A percentile compares a stretch with the other conserved stretches of the same genome.
Evolutionary conservation across 2,329 filamentous ascomycete species (phyloP).

Genomic region (Paramyrothecium roridum): DNA sequence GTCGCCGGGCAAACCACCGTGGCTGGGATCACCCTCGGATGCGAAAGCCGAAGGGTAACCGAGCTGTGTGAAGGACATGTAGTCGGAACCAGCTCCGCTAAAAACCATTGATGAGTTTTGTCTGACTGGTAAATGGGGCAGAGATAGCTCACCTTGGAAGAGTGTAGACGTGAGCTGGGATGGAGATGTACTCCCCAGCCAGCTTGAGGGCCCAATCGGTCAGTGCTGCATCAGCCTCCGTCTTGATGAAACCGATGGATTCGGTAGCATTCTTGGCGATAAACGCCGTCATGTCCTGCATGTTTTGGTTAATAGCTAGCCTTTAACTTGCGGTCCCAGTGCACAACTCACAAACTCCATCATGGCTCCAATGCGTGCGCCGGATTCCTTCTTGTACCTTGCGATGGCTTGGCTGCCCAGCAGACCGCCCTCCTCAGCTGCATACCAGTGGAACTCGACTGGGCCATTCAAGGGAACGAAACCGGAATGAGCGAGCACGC

Average conservation of each 20-base stretch:
- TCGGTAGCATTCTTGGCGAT: slow-evolving; percentile 32
- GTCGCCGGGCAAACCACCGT: slow-evolving; percentile 25
- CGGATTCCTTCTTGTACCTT: slow-evolving; percentile 59
- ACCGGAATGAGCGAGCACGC: slow-evolving; percentile 54
- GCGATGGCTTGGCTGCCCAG: slow-evolving; percentile 64
- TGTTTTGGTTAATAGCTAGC: slow-evolving; percentile 43
- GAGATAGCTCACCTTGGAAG: slow-evolving; percentile 19
- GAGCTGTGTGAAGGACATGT: slow-evolving; percentile 36
- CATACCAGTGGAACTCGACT: slow-evolving; percentile 77
- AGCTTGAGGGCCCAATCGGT: slow-evolving; percentile 31
- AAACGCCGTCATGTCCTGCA: slow-evolving; percentile 36
- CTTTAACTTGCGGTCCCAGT: background rate
- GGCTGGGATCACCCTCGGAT: slow-evolving; percentile 31
- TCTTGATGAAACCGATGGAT: slow-evolving; percentile 35
- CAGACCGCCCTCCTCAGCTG: slow-evolving; percentile 73
- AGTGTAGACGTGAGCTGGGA: slow-evolving; percentile 29
- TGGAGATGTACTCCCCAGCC: slow-evolving; percentile 31
- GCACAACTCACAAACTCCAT: slow-evolving; percentile 48
- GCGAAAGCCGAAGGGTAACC: slow-evolving; percentile 36
- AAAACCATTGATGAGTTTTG: background rate
- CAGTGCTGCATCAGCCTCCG: slow-evolving; percentile 29
- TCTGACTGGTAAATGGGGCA: background rate
- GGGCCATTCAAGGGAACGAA: slow-evolving; percentile 32
- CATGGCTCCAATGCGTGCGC: slow-evolving; percentile 68
- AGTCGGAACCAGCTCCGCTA: slow-evolving; percentile 34